Evolutionary conservation across 768 basidiomycete genomes (phyloP).

Genomic region (Artomyces pyxidatus): DNA sequence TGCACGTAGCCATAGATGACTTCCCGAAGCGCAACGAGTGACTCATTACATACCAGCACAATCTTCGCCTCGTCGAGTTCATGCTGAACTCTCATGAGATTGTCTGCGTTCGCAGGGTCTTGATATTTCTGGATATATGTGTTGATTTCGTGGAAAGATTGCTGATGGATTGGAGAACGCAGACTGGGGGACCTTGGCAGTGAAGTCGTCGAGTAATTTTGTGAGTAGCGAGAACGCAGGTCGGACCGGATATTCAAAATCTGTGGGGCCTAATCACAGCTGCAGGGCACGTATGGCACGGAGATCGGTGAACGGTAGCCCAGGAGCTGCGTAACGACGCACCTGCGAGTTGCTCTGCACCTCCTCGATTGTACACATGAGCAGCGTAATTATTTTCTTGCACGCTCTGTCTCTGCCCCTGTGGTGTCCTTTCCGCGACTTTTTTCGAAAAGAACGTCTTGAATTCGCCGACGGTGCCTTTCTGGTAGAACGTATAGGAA

Average conservation of each 20-base stretch:
- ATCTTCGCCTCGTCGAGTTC: slow-evolving; percentile 99
- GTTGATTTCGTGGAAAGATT: slow-evolving; percentile 72
- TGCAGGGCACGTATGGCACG: slow-evolving; percentile 22
- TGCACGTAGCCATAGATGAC: slow-evolving; percentile 33
- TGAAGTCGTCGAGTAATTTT: slow-evolving; percentile 91
- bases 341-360: slow-evolving; percentile 83
- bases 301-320: slow-evolving; percentile 6
- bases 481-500: slow-evolving; percentile 91
- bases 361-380: slow-evolving; percentile 88
- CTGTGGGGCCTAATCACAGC: slow-evolving; percentile 90
- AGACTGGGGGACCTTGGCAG: slow-evolving; percentile 65
- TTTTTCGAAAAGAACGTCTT: slow-evolving; percentile 92
- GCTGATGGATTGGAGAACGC: slow-evolving; percentile 56
- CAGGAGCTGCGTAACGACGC: slow-evolving; percentile 18
- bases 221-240: slow-evolving; percentile 93
- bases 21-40: too few species aligned
- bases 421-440: slow-evolving; percentile 78
- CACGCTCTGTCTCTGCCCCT: slow-evolving; percentile 87
- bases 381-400: slow-evolving; percentile 91
- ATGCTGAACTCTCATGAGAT: slow-evolving; percentile 96
- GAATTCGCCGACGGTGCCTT: slow-evolving; percentile 82
- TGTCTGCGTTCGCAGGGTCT: slow-evolving; percentile 94
- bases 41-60: slow-evolving; percentile 76
- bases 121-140: slow-evolving; percentile 88
- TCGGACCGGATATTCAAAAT: slow-evolving; percentile 93